These are phyloP conservation scores for Alternaria hordeiaustralica DNA, from an alignment of 2,329 filamentous ascomycete genomes.

Conservation along the genomic window DNA sequence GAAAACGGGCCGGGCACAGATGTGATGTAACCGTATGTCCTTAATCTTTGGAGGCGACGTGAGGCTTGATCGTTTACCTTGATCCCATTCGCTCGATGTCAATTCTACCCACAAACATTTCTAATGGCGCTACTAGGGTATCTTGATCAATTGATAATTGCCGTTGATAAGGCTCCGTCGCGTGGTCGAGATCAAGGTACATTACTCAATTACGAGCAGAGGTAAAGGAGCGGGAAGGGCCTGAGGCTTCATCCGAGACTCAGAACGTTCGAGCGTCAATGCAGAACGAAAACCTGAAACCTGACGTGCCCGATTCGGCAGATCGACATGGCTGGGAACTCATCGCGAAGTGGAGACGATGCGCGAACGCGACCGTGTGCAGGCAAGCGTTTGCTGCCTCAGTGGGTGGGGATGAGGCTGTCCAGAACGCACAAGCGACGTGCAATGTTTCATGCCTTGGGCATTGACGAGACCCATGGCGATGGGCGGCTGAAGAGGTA, in stretches of 20 bases:
- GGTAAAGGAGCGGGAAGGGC: conserved; percentile 1
- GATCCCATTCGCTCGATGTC: neutral
- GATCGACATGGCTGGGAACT: conserved; percentile 4
- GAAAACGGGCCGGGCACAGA: neutral
- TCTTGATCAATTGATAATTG: neutral
- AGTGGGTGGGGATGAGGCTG: conserved; percentile 6
- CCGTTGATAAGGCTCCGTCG: neutral
- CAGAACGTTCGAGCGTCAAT: conserved; percentile 7
- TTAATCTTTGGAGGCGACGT: conserved; percentile 4
- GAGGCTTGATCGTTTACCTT: neutral
- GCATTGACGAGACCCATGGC: neutral
- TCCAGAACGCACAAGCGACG: conserved; percentile 2
- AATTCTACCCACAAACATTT: conserved; percentile 1
- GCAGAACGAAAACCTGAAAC: conserved; percentile 12
- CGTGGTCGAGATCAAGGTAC: neutral
- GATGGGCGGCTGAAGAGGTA: neutral
- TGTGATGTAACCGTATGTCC: conserved; percentile 1
- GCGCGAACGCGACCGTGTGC: conserved; percentile 11
- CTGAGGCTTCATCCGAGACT: conserved; percentile 11
- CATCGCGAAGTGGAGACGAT: conserved; percentile 1
- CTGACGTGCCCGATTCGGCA: neutral
- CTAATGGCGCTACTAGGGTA: neutral
- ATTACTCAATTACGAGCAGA: conserved; percentile 1
- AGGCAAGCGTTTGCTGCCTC: conserved; percentile 1
- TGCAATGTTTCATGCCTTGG: conserved; percentile 10